Percentiles rank a stretch among this genome's conserved stretches.
These are phyloP conservation scores for Naganishia kalamii DNA, from an alignment of 768 basidiomycete genomes.

Conservation along the genomic window DNA sequence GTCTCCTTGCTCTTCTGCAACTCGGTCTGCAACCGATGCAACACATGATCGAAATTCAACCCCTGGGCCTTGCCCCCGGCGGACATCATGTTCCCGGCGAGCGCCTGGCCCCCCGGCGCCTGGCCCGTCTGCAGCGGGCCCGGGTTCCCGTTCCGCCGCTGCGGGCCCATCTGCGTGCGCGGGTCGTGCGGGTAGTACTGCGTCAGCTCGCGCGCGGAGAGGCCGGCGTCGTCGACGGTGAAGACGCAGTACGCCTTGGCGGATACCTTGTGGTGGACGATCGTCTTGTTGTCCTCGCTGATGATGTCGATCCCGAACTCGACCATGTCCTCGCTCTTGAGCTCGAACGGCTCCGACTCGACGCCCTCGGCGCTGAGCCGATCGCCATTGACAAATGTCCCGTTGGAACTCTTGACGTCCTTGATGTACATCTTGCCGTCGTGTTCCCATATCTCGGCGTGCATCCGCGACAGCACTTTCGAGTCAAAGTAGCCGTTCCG, in stretches of 20 bases:
- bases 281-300: constrained; percentile 94
- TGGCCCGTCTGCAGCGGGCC: constrained; percentile 13
- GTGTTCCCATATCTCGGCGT: constrained; percentile 97
- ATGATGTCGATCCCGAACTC: constrained; percentile 99
- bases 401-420: constrained; percentile 96
- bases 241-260: constrained; percentile 87
- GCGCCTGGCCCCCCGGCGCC: constrained; percentile 21
- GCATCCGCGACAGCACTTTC: constrained; percentile 86
- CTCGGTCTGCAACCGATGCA: constrained; percentile 80
- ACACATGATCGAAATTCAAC: constrained; percentile 83
- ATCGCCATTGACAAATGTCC: constrained; percentile 96
- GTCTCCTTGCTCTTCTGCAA: constrained; percentile 95
- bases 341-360: constrained; percentile 86
- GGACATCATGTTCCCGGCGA: constrained; percentile 48
- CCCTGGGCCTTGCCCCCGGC: constrained; percentile 61
- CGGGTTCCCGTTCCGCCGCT: constrained; percentile 17
- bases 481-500: constrained; percentile 96
- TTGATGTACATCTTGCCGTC: constrained; percentile 87
- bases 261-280: constrained; percentile 97
- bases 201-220: constrained; percentile 31
- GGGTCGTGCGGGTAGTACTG: constrained; percentile 38
- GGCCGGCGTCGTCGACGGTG: constrained; percentile 66
- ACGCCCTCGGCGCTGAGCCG: constrained; percentile 79
- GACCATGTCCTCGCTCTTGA: constrained; percentile 91
- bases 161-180: constrained; percentile 21